phyloP scores from a whole-genome alignment of 2,329 filamentous ascomycete genomes.

The Fusarium sp. region DNA sequence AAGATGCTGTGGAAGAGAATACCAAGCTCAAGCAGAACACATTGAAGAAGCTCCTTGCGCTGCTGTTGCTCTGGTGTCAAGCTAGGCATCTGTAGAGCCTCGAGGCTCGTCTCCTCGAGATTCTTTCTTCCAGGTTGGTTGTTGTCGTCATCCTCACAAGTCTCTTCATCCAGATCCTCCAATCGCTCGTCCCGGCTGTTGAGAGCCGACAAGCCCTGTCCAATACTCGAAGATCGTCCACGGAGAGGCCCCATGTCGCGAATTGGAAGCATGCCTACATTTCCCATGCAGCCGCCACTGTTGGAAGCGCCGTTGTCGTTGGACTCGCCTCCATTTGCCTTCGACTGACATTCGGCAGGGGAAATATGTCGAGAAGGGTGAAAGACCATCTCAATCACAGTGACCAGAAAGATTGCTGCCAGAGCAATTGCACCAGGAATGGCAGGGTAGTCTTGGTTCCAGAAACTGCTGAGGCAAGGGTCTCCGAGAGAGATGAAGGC shows the following conservation, averaged over 20 bases:
- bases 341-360: constrained; percentile 24
- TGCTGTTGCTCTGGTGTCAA: constrained; percentile 64
- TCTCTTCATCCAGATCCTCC: constrained; percentile 30
- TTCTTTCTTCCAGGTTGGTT: constrained; percentile 33
- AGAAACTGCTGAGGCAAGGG: constrained; percentile 77
- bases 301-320: constrained; percentile 4
- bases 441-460: constrained; percentile 78
- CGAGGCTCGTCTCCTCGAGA: constrained; percentile 40
- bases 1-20: constrained; percentile 75
- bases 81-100: constrained; percentile 37
- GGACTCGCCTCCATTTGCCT: constrained; percentile 1
- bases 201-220: constrained; percentile 48
- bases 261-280: constrained; percentile 45
- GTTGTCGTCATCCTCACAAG: constrained; percentile 28
- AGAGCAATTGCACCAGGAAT: constrained; percentile 86
- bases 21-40: constrained; percentile 80
- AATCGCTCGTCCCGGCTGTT: constrained; percentile 38
- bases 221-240: constrained; percentile 52
- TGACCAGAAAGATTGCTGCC: constrained; percentile 80
- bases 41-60: constrained; percentile 77
- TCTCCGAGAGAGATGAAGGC: constrained; percentile 72
- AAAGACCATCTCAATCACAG: constrained; percentile 80
- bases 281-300: constrained; percentile 43
- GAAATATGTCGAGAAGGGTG: constrained; percentile 54
- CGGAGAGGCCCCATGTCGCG: constrained; percentile 50